A percentile compares a stretch with the other conserved stretches of the same genome.
phyloP scores from a whole-genome alignment of 768 basidiomycete genomes.

The Kockovaella imperatae region DNA sequence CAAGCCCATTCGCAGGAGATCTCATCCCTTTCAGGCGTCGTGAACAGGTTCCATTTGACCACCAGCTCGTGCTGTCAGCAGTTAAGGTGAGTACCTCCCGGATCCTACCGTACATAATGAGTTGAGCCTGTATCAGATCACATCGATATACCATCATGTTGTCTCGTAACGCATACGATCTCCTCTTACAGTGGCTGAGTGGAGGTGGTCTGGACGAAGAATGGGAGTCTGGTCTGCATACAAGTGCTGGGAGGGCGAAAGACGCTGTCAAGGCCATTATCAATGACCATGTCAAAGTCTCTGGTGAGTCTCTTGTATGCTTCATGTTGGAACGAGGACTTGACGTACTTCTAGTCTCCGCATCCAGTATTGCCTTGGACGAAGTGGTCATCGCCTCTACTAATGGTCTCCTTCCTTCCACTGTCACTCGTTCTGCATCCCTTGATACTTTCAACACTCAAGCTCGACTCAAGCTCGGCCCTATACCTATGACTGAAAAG shows the following conservation, averaged over 20 bases:
- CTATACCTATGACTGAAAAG: constrained; percentile 67
- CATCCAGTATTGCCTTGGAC: constrained; percentile 24
- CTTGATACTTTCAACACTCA: constrained; percentile 61
- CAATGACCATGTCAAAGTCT: neutral
- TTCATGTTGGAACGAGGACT: neutral
- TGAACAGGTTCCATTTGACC: constrained; percentile 74
- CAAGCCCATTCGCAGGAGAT: constrained; percentile 61
- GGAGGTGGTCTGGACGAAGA: constrained; percentile 67
- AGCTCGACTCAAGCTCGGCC: constrained; percentile 77
- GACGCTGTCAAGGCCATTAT: constrained; percentile 82
- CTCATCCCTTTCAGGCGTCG: constrained; percentile 69
- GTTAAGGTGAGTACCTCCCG: constrained; percentile 50
- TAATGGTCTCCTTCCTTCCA: constrained; percentile 64
- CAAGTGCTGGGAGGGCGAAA: constrained; percentile 75
- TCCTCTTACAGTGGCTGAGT: constrained; percentile 91
- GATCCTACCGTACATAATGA: neutral
- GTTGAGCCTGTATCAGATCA: constrained; percentile 8
- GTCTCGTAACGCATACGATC: constrained; percentile 81
- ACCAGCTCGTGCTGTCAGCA: constrained; percentile 73
- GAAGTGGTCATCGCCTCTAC: constrained; percentile 26
- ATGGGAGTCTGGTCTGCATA: constrained; percentile 70
- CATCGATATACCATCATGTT: constrained; percentile 87
- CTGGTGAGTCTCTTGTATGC: neutral
- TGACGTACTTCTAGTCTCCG: constrained; percentile 10
- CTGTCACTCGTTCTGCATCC: constrained; percentile 56